Evolutionary conservation across 2,329 filamentous ascomycete species (phyloP).

Genomic region (Penicillium sp.): DNA sequence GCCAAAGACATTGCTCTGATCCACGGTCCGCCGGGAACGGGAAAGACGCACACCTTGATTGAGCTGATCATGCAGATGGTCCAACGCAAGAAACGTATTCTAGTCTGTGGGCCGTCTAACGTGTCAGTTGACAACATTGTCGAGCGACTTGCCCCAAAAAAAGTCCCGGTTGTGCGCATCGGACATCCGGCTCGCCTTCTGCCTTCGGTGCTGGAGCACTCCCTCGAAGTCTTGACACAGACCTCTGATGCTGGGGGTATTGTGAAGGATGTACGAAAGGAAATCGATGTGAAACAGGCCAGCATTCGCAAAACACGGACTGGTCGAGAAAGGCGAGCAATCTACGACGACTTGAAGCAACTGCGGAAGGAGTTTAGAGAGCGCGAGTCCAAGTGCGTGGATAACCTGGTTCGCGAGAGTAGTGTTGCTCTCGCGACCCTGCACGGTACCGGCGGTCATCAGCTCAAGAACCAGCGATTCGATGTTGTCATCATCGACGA

Average conservation of each 20-base stretch:
- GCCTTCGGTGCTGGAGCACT: slow-evolving; percentile 83
- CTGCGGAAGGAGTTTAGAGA: slow-evolving; percentile 84
- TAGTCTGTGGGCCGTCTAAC: slow-evolving; percentile 96
- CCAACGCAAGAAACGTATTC: slow-evolving; percentile 66
- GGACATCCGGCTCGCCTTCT: slow-evolving; percentile 90
- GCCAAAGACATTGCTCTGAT: slow-evolving; percentile 82
- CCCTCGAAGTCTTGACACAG: slow-evolving; percentile 83
- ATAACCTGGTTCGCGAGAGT: slow-evolving; percentile 69
- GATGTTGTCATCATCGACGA: slow-evolving; percentile 96
- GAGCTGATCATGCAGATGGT: slow-evolving; percentile 92
- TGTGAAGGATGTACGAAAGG: slow-evolving; percentile 81
- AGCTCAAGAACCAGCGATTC: slow-evolving; percentile 75
- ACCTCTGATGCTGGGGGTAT: slow-evolving; percentile 87
- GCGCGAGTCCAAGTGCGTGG: slow-evolving; percentile 77
- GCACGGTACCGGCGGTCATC: slow-evolving; percentile 83
- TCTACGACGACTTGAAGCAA: slow-evolving; percentile 82
- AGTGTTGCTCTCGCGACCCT: slow-evolving; percentile 89
- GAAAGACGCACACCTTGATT: slow-evolving; percentile 94
- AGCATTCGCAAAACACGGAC: slow-evolving; percentile 83
- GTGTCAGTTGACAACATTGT: slow-evolving; percentile 98
- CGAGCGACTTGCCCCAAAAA: slow-evolving; percentile 80
- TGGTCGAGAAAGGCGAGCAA: slow-evolving; percentile 72
- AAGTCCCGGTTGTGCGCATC: slow-evolving; percentile 80
- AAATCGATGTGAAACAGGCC: slow-evolving; percentile 90
- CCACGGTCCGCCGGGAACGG: slow-evolving; percentile 91